These are phyloP conservation scores for Suhomyces atakaporum DNA, from an alignment of 1,139 yeast genomes.

Conservation along the genomic window DNA sequence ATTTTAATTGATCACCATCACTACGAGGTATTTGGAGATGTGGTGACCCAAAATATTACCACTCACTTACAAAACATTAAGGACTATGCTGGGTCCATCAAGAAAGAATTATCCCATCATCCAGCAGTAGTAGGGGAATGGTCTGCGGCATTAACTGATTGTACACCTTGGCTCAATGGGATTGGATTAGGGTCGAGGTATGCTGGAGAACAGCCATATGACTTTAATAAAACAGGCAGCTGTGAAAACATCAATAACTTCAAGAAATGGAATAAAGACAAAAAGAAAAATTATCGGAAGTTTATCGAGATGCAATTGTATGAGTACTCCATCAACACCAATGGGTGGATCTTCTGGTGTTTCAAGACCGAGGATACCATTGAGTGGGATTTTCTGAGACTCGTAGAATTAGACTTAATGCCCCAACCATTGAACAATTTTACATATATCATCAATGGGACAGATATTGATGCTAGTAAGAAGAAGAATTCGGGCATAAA, in stretches of 20 bases:
- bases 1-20: constrained; percentile 66
- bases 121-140: constrained; percentile 63
- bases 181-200: constrained; percentile 60
- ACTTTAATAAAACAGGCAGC: constrained; percentile 32
- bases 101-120: constrained; percentile 41
- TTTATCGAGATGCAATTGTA: constrained; percentile 48
- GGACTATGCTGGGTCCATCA: constrained; percentile 38
- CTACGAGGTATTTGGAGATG: constrained; percentile 58
- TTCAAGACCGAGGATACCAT: constrained; percentile 63
- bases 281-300: constrained; percentile 50
- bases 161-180: constrained; percentile 67
- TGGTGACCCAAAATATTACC: constrained; percentile 40
- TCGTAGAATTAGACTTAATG: constrained; percentile 51
- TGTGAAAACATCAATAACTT: constrained; percentile 32
- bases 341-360: constrained; percentile 73
- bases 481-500: constrained; percentile 4
- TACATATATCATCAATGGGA: constrained; percentile 42
- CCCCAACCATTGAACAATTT: constrained; percentile 61
- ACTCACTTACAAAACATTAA: constrained; percentile 39
- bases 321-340: constrained; percentile 39
- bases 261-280: constrained; percentile 38
- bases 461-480: constrained; percentile 26
- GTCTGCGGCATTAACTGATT: constrained; percentile 66
- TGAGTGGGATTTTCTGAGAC: constrained; percentile 63
- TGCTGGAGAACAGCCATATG: constrained; percentile 49